Conservation (phyloP, 2,329 filamentous ascomycete species). For the Aureobasidium sp. region DNA sequence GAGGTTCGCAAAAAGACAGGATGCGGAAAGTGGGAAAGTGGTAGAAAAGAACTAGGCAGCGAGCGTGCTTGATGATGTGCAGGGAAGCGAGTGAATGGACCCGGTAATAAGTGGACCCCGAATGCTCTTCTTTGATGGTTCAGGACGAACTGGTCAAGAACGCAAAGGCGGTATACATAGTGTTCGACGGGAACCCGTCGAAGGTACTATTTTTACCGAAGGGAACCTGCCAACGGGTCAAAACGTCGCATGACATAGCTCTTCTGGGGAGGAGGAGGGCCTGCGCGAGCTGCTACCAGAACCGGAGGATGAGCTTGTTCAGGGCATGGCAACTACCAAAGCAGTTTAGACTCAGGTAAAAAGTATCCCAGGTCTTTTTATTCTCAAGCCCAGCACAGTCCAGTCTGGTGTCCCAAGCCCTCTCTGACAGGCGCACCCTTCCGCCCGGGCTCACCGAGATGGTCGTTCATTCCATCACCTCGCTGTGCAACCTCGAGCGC, state of each 20-base stretch:
- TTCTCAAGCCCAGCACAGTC: neutral
- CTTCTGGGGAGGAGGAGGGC: neutral
- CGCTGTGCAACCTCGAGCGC: neutral
- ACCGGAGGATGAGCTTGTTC: constrained; percentile 6
- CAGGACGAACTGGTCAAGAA: constrained; percentile 7
- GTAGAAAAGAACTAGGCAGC: constrained; percentile 9
- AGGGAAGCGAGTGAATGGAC: constrained; percentile 11
- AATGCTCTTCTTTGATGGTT: constrained; percentile 10
- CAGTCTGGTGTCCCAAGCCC: neutral
- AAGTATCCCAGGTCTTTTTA: constrained; percentile 5
- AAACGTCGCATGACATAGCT: constrained; percentile 12
- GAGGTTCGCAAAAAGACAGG: neutral
- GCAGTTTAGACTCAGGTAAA: constrained; percentile 2
- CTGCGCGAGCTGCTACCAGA: constrained; percentile 6
- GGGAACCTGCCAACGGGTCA: constrained; percentile 10
- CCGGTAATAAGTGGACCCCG: constrained; percentile 12
- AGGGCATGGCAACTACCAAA: constrained; percentile 3
- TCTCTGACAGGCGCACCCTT: constrained; percentile 4
- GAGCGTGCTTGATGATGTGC: constrained; percentile 10
- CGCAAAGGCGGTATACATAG: constrained; percentile 13
- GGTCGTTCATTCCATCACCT: constrained; percentile 8
- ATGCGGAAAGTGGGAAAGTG: neutral
- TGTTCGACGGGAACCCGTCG: constrained; percentile 7
- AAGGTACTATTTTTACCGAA: constrained; percentile 12
- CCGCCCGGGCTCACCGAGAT: constrained; percentile 1